These are phyloP conservation scores for Lecanicillium sp. DNA, from an alignment of 2,329 filamentous ascomycete genomes.

Conservation along the genomic window DNA sequence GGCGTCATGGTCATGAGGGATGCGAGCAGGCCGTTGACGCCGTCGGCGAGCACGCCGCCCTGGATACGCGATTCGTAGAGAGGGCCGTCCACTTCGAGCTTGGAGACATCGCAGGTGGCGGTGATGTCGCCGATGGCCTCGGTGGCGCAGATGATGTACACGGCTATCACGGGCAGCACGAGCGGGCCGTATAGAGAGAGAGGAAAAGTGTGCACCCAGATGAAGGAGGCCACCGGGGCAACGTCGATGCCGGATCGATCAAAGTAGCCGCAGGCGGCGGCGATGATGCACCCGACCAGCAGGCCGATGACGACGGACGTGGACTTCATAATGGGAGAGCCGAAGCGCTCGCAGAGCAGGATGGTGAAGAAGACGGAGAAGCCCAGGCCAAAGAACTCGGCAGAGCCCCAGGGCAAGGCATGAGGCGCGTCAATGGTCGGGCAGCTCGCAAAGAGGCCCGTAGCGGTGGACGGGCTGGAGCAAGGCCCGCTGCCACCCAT, in stretches of 20 bases:
- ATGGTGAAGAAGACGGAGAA: constrained; percentile 77
- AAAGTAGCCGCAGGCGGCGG: constrained; percentile 71
- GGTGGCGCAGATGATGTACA: constrained; percentile 67
- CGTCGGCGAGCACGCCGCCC: constrained; percentile 71
- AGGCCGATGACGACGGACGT: constrained; percentile 69
- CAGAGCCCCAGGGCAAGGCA: constrained; percentile 68
- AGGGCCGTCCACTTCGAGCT: constrained; percentile 63
- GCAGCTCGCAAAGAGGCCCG: constrained; percentile 55
- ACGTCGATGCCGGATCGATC: constrained; percentile 62
- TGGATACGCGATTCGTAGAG: constrained; percentile 72
- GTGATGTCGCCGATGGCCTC: constrained; percentile 77
- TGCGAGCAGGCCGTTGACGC: constrained; percentile 66
- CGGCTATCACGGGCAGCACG: constrained; percentile 62
- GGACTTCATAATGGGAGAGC: constrained; percentile 77
- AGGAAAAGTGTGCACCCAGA: constrained; percentile 74
- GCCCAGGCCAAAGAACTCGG: constrained; percentile 70
- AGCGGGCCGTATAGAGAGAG: constrained; percentile 65
- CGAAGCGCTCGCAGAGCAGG: constrained; percentile 73
- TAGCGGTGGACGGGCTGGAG: constrained; percentile 34
- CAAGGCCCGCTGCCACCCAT: constrained; percentile 63
- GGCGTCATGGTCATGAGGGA: constrained; percentile 73
- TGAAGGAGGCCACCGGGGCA: constrained; percentile 65
- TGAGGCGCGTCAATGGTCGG: constrained; percentile 61
- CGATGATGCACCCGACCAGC: constrained; percentile 69
- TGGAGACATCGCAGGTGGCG: constrained; percentile 73